Evolutionary conservation across 257 asterid species (phyloP), one percentile per base, ranked within the genome.

Genomic region (Avicennia marina): DNA sequence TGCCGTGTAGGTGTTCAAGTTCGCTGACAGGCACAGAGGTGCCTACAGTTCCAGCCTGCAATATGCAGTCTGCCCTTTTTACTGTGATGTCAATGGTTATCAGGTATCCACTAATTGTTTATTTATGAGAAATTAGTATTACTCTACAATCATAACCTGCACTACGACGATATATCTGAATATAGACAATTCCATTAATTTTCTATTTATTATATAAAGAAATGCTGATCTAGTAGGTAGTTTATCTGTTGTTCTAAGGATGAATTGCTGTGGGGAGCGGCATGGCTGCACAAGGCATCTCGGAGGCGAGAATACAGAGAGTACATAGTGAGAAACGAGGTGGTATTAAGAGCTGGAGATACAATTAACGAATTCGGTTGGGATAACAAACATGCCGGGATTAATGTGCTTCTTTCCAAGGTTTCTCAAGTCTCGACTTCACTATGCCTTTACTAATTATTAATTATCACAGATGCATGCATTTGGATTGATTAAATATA

Each of bases 361-460:
- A 78, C 87, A 2, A 81, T 89, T 66, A 83, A 89, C 66, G 97
- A 86, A 75, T 86, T 89, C 56, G 97, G 97, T 22, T 86, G 97
- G 97, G 95, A 83, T 69, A 86, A 89, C 78, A 86, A 89, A 70
- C 97, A 89, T 33, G 95, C 97, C 4, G 94, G 97, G 32, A 89
- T 89, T 58, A 83, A 89, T 72, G 81, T 89, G 4, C 94, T 89
- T 64, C 80, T 86, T 43, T 83, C 97, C 75, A 86, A 89, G 96
- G 95, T 85, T 44, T 32, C 53, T 51, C 26, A 8, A 2, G 0
- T n/a, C 44, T 53, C 43, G 10, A n/a, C n/a, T n/a, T n/a, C n/a
- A n/a, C n/a, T n/a, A n/a, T n/a, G n/a, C n/a, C n/a, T n/a, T n/a
- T n/a, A n/a, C n/a, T n/a, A n/a, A n/a, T n/a, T n/a, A n/a, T n/a